Percentiles rank a stretch among this genome's conserved stretches.
Evolutionary conservation across 345 rosid species (phyloP).

Genomic region (Gossypium herbaceum): DNA sequence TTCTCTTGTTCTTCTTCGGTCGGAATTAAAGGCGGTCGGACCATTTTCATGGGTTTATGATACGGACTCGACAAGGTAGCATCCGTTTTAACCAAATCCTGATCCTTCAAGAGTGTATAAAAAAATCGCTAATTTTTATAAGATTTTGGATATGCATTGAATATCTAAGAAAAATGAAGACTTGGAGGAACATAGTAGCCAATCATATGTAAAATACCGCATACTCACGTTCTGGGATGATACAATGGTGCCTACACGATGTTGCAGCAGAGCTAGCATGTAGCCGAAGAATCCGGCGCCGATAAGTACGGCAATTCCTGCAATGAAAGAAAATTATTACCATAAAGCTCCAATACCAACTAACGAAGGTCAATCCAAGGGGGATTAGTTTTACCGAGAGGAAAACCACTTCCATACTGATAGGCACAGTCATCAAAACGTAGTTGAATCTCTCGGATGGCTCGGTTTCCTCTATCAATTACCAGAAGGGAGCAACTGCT

Average conservation of each 20-base stretch:
- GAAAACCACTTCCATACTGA: conserved; percentile 90
- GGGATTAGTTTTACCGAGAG: conserved; percentile 49
- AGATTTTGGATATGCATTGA: too few species aligned
- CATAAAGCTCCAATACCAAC: too few species aligned
- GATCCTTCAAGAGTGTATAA: conserved; percentile 38
- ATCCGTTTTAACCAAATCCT: conserved; percentile 23
- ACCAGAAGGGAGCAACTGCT: conserved; percentile 95
- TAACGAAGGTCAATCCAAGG: too few species aligned
- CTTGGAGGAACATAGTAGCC: too few species aligned
- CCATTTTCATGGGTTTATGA: conserved; percentile 51
- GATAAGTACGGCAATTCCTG: conserved; percentile 82
- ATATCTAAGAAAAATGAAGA: too few species aligned
- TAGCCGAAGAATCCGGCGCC: conserved; percentile 93
- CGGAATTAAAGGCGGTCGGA: conserved; percentile 72
- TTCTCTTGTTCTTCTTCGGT: conserved; percentile 61
- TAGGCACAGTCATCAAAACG: conserved; percentile 96
- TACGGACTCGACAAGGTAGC: conserved; percentile 16
- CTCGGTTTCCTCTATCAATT: conserved; percentile 87
- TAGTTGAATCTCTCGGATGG: conserved; percentile 91
- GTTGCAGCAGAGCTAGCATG: conserved; percentile 90
- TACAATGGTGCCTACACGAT: conserved; percentile 57
- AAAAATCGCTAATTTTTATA: too few species aligned
- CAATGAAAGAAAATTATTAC: conserved; percentile 8
- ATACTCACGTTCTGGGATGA: conserved; percentile 64
- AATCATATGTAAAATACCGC: background rate